Evolutionary conservation across 257 asterid species (phyloP).

Genomic region (Jacaranda copaia): DNA sequence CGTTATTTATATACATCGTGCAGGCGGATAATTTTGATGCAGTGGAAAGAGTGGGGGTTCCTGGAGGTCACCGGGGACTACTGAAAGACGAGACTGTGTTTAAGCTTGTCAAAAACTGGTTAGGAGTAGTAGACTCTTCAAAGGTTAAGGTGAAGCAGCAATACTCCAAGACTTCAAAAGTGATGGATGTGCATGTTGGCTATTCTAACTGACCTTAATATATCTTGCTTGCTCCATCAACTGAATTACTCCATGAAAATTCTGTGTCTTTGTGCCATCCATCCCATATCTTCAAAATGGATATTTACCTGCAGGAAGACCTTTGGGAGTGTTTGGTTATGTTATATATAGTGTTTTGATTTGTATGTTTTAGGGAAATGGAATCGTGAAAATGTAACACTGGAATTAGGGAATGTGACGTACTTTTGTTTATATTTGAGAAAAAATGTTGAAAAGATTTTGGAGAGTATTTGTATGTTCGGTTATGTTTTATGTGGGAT

Average conservation of each 20-base stretch:
- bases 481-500: too few relatives aligned
- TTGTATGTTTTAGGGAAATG: neutral
- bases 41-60: slow-evolving; percentile 76
- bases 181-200: slow-evolving; percentile 48
- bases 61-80: slow-evolving; percentile 67
- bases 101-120: slow-evolving; percentile 63
- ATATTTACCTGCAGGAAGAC: neutral
- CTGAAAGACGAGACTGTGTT: slow-evolving; percentile 60
- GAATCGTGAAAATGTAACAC: too few relatives aligned
- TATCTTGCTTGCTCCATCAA: neutral
- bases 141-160: slow-evolving; percentile 49
- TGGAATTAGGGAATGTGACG: too few relatives aligned
- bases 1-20: neutral
- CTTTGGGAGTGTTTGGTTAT: neutral
- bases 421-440: too few relatives aligned
- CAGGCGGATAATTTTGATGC: slow-evolving; percentile 85
- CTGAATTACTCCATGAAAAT: neutral
- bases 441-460: too few relatives aligned
- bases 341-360: neutral
- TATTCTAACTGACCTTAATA: neutral
- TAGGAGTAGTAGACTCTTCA: slow-evolving; percentile 48
- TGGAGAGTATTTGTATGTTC: too few relatives aligned
- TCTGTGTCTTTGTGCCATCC: too few relatives aligned
- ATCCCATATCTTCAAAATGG: neutral
- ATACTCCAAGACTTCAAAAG: slow-evolving; percentile 58